Conservation (phyloP, 1,284 basidiomycete genomes). For the Fomitopsis pinicola region DNA sequence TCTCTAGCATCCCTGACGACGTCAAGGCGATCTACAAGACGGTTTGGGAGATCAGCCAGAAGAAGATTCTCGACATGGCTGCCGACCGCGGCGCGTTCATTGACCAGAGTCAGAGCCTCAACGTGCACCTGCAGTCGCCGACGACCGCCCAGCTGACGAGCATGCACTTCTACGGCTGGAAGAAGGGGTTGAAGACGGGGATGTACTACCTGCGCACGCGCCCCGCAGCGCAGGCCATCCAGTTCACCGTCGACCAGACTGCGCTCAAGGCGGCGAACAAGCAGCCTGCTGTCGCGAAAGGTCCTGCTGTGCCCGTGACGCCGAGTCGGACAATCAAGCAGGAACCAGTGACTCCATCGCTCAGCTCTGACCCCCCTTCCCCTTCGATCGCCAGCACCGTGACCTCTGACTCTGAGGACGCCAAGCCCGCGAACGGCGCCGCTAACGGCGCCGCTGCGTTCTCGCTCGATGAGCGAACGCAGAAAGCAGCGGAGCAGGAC, state of each 20-base stretch:
- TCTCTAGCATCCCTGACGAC: conserved; percentile 81
- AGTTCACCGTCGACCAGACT: conserved; percentile 93
- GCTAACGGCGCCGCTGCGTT: conserved; percentile 4
- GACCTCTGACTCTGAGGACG: conserved; percentile 9
- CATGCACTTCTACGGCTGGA: conserved; percentile 99
- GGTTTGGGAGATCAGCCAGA: conserved; percentile 99
- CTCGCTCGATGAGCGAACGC: conserved; percentile 39
- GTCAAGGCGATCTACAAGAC: conserved; percentile 98
- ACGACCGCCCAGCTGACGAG: conserved; percentile 93
- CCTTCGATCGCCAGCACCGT: conserved; percentile 12
- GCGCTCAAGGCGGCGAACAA: conserved; percentile 74
- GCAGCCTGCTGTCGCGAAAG: conserved; percentile 29
- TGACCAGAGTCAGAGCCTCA: conserved; percentile 90
- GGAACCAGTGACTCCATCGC: conserved; percentile 11
- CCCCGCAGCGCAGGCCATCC: conserved; percentile 93
- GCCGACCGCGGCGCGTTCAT: conserved; percentile 99
- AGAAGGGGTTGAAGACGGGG: conserved; percentile 98
- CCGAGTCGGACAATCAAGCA: conserved; percentile 14
- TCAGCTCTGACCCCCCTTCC: conserved; percentile 12
- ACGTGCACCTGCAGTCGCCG: conserved; percentile 91
- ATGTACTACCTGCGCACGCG: conserved; percentile 97
- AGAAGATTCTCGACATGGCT: conserved; percentile 96
- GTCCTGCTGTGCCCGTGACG: neutral
- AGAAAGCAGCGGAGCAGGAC: conserved; percentile 56
- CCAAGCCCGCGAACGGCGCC: conserved; percentile 11